These are phyloP conservation scores for Lactarius evosmus DNA, from an alignment of 768 basidiomycete species.

Conservation along the genomic window DNA sequence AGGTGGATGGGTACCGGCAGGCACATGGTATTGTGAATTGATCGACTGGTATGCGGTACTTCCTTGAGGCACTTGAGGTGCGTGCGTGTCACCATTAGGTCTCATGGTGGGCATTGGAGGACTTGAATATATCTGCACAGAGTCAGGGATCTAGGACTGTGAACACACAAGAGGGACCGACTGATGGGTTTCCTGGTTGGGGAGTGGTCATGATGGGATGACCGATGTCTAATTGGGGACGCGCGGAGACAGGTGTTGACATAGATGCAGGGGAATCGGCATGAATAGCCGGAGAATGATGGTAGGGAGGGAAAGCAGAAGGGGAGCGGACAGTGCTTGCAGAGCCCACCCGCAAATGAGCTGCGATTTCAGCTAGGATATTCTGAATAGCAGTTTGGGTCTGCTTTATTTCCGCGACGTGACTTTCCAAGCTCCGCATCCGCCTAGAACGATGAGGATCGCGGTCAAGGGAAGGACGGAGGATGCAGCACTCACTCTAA, in stretches of 20 bases:
- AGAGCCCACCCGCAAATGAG: constrained; percentile 61
- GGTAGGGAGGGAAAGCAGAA: constrained; percentile 54
- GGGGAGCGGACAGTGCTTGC: constrained; percentile 58
- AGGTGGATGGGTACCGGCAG: constrained; percentile 17
- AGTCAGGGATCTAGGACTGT: not conserved
- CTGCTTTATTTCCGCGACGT: constrained; percentile 78
- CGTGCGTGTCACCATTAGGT: constrained; percentile 9
- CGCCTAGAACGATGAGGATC: constrained; percentile 51
- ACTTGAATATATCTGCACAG: constrained; percentile 22
- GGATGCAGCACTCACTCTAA: constrained; percentile 62
- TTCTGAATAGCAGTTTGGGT: constrained; percentile 74
- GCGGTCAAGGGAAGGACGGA: not conserved
- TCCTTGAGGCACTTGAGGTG: constrained; percentile 16
- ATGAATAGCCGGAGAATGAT: constrained; percentile 65
- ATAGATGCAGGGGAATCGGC: constrained; percentile 48
- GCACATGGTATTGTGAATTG: constrained; percentile 17
- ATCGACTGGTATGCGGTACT: constrained; percentile 17
- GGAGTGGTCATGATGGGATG: constrained; percentile 31
- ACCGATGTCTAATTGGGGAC: constrained; percentile 28
- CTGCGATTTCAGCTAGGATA: constrained; percentile 75
- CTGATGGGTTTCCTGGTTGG: constrained; percentile 31
- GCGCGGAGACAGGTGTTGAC: constrained; percentile 41
- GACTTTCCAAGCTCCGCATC: constrained; percentile 82
- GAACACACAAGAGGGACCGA: constrained; percentile 29
- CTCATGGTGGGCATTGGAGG: constrained; percentile 13